Conservation (phyloP, 805 yeast genomes). For the Spathaspora sp. region DNA sequence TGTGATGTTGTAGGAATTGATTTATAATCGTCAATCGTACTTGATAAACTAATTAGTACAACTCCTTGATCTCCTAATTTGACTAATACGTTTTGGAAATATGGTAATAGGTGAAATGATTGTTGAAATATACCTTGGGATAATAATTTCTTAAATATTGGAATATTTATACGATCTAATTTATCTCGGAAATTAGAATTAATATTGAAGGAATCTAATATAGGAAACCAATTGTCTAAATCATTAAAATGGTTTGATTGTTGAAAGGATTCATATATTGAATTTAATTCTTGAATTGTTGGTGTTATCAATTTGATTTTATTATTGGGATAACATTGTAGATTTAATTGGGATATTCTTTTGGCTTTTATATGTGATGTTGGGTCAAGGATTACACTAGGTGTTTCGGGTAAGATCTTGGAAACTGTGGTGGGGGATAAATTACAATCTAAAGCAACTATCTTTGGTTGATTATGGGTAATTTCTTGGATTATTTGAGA, state of each 20-base stretch:
- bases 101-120: slow-evolving; percentile 71
- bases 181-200: slow-evolving; percentile 44
- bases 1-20: slow-evolving; percentile 31
- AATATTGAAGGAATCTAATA: slow-evolving; percentile 57
- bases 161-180: slow-evolving; percentile 29
- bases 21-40: slow-evolving; percentile 25
- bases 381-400: slow-evolving; percentile 62
- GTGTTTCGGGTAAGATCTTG: slow-evolving; percentile 25
- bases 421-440: slow-evolving; percentile 43
- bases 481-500: slow-evolving; percentile 43
- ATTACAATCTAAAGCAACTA: slow-evolving; percentile 67
- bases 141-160: slow-evolving; percentile 21
- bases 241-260: slow-evolving; percentile 42
- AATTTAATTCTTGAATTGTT: slow-evolving; percentile 57
- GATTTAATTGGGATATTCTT: slow-evolving; percentile 37
- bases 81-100: slow-evolving; percentile 58
- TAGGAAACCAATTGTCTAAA: slow-evolving; percentile 68
- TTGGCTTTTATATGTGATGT: slow-evolving; percentile 67
- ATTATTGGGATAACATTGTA: slow-evolving; percentile 48
- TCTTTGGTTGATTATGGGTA: slow-evolving; percentile 37
- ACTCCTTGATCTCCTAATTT: slow-evolving; percentile 71
- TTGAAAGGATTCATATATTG: slow-evolving; percentile 50
- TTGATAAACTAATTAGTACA: slow-evolving; percentile 33
- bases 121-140: slow-evolving; percentile 56
- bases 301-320: slow-evolving; percentile 57